phyloP scores from a whole-genome alignment of 1,139 yeast genomes.

The Kurtzmaniella quercitrusa region DNA sequence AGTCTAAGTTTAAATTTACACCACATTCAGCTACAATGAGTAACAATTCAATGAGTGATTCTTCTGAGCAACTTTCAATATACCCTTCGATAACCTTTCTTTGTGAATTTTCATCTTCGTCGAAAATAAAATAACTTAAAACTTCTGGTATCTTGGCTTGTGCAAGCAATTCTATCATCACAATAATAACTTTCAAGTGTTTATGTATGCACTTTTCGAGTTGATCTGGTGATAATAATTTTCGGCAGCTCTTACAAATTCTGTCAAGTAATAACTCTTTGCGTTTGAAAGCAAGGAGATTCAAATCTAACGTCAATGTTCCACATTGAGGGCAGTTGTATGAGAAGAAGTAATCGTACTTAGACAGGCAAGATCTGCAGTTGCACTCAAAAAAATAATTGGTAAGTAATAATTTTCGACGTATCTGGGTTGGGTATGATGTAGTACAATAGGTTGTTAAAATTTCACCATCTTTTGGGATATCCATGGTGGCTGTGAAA shows the following conservation, averaged over 20 bases:
- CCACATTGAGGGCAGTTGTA: constrained; percentile 18
- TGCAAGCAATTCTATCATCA: not conserved
- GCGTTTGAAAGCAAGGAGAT: constrained; percentile 5
- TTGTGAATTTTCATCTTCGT: not conserved
- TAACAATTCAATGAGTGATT: not conserved
- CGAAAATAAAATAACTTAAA: not conserved
- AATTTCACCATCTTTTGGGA: constrained; percentile 22
- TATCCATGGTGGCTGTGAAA: constrained; percentile 17
- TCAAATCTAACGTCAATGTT: constrained; percentile 7
- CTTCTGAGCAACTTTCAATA: not conserved
- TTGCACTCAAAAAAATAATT: constrained; percentile 30
- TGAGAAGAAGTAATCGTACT: constrained; percentile 18
- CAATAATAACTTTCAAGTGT: not conserved
- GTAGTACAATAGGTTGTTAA: constrained; percentile 26
- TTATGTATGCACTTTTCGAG: not conserved
- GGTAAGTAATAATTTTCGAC: constrained; percentile 15
- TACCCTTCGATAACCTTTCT: not conserved
- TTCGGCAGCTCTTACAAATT: not conserved
- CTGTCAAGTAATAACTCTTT: not conserved
- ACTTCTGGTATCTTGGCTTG: not conserved
- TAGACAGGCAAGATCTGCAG: constrained; percentile 24
- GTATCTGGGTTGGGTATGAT: constrained; percentile 18
- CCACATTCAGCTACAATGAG: not conserved
- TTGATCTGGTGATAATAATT: not conserved
- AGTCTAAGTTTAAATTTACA: not conserved